A percentile compares a stretch with the other conserved stretches of the same genome.
Conservation (phyloP, 805 yeast species). For the Wilhelminamyces savonicus region DNA sequence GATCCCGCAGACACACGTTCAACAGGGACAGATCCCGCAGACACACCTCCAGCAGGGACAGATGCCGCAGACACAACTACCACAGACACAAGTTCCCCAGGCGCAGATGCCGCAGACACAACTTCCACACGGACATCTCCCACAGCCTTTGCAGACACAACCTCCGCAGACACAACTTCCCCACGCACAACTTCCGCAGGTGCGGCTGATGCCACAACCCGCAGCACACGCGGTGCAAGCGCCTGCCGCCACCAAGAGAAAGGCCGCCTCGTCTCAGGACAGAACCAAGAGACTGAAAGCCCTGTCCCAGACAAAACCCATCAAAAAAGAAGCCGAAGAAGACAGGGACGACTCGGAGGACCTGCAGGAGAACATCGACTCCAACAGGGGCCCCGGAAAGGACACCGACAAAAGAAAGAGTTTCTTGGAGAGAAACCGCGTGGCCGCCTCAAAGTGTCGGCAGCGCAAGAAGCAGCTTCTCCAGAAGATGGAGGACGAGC, state of each 20-base stretch:
- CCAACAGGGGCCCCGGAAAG: conserved; percentile 4
- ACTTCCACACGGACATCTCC: no score
- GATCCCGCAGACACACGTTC: conserved; percentile 5
- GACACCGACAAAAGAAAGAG: conserved; percentile 53
- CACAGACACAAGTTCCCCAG: no score
- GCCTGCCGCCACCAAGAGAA: background rate
- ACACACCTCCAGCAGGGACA: conserved; percentile 6
- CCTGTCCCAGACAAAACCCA: conserved; percentile 2
- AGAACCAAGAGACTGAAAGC: conserved; percentile 5
- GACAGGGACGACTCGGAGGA: conserved; percentile 3
- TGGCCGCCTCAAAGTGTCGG: conserved; percentile 94
- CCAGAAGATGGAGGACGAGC: conserved; percentile 74
- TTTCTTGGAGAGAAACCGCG: conserved; percentile 83
- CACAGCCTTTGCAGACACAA: no score
- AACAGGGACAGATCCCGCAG: conserved; percentile 4
- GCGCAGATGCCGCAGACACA: no score
- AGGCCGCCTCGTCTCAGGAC: conserved; percentile 1
- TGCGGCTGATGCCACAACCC: conserved; percentile 1
- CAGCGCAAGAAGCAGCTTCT: conserved; percentile 89
- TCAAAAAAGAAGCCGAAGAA: conserved; percentile 4
- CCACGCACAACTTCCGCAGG: background rate
- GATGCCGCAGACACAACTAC: conserved; percentile 5
- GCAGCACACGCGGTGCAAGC: background rate
- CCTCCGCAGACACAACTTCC: no score
- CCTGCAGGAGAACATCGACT: conserved; percentile 4